Evolutionary conservation across 371 early-diverging fungal species (phyloP).

Genomic region (Rhizomucor pusillus): DNA sequence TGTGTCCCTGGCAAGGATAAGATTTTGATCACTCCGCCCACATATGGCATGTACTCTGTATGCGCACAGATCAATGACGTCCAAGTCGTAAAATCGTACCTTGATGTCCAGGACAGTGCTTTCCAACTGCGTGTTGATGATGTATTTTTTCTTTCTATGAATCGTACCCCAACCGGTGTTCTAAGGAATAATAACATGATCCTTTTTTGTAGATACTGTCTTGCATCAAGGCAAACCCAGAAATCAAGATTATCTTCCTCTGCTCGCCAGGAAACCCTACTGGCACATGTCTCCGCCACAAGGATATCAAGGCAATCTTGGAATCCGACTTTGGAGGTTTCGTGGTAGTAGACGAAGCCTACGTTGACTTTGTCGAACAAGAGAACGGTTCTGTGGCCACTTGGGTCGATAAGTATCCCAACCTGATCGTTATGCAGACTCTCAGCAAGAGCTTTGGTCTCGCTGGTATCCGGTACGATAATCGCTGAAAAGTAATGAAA

Average conservation of each 20-base stretch:
- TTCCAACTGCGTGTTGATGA: constrained; percentile 82
- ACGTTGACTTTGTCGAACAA: constrained; percentile 87
- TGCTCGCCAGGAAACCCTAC: constrained; percentile 99
- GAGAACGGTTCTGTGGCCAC: constrained; percentile 68
- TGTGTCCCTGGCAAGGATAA: constrained; percentile 91
- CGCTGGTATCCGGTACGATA: constrained; percentile 87
- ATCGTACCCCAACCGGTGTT: too few species aligned
- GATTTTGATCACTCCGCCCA: constrained; percentile 93
- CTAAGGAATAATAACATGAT: too few species aligned
- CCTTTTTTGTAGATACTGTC: constrained; percentile 51
- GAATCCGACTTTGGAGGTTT: constrained; percentile 69
- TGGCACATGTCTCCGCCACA: constrained; percentile 73
- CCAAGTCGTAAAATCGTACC: constrained; percentile 74
- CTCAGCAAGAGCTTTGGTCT: constrained; percentile 96
- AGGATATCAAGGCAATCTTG: constrained; percentile 73
- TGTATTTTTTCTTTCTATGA: constrained; percentile 33
- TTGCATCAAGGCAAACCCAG: constrained; percentile 60
- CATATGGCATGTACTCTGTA: constrained; percentile 98
- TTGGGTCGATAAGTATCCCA: constrained; percentile 84
- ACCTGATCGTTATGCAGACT: constrained; percentile 95
- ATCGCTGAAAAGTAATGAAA: constrained; percentile 2
- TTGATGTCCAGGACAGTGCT: constrained; percentile 72
- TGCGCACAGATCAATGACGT: constrained; percentile 94
- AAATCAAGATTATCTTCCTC: constrained; percentile 87
- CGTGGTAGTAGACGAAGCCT: constrained; percentile 97